Evolutionary conservation across 2,329 filamentous ascomycete species (phyloP).

Genomic region (Escovopsis sp.): DNA sequence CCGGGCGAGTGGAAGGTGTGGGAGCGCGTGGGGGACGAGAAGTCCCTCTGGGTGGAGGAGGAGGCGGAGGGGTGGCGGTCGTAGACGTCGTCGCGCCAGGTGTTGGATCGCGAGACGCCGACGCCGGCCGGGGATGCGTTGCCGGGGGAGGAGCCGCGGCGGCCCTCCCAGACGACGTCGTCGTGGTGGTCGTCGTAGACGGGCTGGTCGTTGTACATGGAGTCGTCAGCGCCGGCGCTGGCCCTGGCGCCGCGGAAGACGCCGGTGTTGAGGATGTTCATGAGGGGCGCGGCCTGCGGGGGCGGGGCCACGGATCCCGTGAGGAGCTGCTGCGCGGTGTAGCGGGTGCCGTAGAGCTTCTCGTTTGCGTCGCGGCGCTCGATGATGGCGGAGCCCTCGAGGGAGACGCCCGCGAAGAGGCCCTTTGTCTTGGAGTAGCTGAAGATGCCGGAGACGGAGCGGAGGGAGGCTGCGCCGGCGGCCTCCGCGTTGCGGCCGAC

Average conservation of each 20-base stretch:
- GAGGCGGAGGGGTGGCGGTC: conserved; percentile 41
- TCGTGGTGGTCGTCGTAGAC: conserved; percentile 77
- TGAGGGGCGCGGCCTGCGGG: conserved; percentile 67
- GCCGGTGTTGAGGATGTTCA: conserved; percentile 72
- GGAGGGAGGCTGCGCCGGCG: conserved; percentile 81
- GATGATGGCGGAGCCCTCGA: conserved; percentile 86
- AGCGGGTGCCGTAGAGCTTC: conserved; percentile 76
- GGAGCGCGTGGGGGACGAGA: conserved; percentile 29
- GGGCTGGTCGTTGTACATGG: conserved; percentile 88
- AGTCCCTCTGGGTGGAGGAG: conserved; percentile 9
- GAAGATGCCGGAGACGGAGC: conserved; percentile 82
- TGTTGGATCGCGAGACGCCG: conserved; percentile 43
- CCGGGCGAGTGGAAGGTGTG: conserved; percentile 33
- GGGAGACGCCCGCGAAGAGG: conserved; percentile 83
- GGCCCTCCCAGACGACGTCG: conserved; percentile 70
- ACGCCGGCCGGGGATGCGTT: conserved; percentile 37
- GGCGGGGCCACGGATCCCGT: conserved; percentile 65
- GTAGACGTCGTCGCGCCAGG: conserved; percentile 65
- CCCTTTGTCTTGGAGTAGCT: conserved; percentile 98
- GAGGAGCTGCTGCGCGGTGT: conserved; percentile 71
- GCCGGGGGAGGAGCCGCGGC: conserved; percentile 54
- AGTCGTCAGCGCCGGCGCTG: conserved; percentile 33
- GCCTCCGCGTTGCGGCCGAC: conserved; percentile 92
- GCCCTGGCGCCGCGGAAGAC: conserved; percentile 57
- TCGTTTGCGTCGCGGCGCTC: conserved; percentile 95